Conservation (phyloP, 2,329 filamentous ascomycete genomes). For the Fusarium chuoi region DNA sequence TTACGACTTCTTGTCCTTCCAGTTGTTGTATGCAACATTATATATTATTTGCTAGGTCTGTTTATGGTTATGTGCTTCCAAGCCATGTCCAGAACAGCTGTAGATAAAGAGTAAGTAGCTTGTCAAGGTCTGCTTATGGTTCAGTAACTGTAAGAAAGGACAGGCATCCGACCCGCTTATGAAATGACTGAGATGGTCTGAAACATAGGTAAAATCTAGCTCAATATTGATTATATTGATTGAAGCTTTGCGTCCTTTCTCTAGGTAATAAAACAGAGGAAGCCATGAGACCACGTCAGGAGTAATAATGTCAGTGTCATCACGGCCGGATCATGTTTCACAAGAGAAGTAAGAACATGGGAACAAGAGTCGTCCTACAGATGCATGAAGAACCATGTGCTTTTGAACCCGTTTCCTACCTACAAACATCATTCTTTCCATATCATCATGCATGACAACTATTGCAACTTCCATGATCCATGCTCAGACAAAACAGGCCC, state of each 20-base stretch:
- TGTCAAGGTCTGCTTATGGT: background rate
- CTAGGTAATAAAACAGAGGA: background rate
- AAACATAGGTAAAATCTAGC: background rate
- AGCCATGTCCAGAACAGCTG: background rate
- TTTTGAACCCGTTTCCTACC: slow-evolving; percentile 8
- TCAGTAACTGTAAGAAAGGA: background rate
- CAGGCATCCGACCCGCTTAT: background rate
- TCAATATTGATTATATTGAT: background rate
- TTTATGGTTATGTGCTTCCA: background rate
- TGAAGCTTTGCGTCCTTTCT: background rate
- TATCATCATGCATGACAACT: slow-evolving; percentile 6
- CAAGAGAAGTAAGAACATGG: background rate
- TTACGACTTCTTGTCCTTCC: background rate
- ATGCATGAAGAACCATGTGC: background rate
- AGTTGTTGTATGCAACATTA: background rate
- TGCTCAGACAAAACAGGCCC: slow-evolving; percentile 3
- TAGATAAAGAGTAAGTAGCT: background rate
- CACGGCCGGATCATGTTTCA: background rate
- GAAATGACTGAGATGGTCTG: background rate
- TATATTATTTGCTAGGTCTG: background rate
- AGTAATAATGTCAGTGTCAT: background rate
- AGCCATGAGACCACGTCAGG: background rate
- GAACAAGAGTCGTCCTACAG: background rate
- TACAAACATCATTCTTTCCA: background rate
- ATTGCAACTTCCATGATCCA: background rate